Conservation (phyloP, 1,139 yeast species). For the Lodderomyces jiufengensis region DNA sequence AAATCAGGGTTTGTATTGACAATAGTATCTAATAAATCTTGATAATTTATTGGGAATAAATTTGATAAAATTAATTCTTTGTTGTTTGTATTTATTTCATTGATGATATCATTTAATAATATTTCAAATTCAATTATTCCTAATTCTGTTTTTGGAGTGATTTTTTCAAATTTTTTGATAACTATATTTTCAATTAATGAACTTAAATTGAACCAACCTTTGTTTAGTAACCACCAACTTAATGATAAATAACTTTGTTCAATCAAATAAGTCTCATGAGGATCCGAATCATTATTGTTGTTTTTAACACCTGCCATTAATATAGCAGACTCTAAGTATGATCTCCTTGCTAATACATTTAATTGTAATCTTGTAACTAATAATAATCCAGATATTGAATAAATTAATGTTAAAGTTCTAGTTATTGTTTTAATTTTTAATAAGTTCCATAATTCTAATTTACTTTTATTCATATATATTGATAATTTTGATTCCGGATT, state of each 20-base stretch:
- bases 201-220: slow-evolving; percentile 69
- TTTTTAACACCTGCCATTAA: slow-evolving; percentile 50
- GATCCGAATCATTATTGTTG: slow-evolving; percentile 18
- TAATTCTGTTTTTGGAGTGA: slow-evolving; percentile 72
- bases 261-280: slow-evolving; percentile 44
- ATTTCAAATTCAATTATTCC: slow-evolving; percentile 54
- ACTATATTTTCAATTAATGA: slow-evolving; percentile 57
- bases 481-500: slow-evolving; percentile 27
- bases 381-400: slow-evolving; percentile 65
- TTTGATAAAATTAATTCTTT: slow-evolving; percentile 42
- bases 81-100: slow-evolving; percentile 34
- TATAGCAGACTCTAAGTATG: slow-evolving; percentile 77
- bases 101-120: slow-evolving; percentile 24
- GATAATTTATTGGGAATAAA: slow-evolving; percentile 40
- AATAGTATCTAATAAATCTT: slow-evolving; percentile 42
- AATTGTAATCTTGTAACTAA: slow-evolving; percentile 80
- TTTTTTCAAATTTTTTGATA: slow-evolving; percentile 52
- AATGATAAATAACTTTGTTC: slow-evolving; percentile 85
- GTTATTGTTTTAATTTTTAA: slow-evolving; percentile 74
- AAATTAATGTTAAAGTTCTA: slow-evolving; percentile 67
- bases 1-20: slow-evolving; percentile 45
- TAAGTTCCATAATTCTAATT: slow-evolving; percentile 82
- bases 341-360: slow-evolving; percentile 82
- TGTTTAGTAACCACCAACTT: slow-evolving; percentile 91
- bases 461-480: slow-evolving; percentile 43